Evolutionary conservation across 208 protist species (phyloP), one percentile per base, ranked within the genome.

Genomic region (Acanthamoeba healyi): DNA sequence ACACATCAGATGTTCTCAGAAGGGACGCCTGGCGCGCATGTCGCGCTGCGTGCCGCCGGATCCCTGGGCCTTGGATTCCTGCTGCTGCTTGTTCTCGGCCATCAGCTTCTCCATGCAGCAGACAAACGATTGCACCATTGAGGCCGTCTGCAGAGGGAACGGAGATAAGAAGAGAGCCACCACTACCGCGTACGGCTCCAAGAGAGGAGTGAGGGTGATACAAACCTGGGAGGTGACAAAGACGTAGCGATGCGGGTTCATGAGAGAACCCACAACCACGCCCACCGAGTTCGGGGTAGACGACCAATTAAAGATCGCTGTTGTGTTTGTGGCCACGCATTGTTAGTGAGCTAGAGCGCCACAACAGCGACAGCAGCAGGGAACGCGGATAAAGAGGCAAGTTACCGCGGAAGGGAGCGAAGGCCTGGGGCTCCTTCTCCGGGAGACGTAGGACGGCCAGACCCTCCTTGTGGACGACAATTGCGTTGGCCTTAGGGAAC

Each of bases 221-320:
- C 24, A 17, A 38, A 79, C 70, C 70, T 79, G 70, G 6, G 70
- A 79, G 26, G 70, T 79, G 36, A 12, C 12, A 24, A 79, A 79
- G 70, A 79, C 70, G 19, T 79, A 79, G 70, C 70, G 70, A 10
- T 79, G 70, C 22, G 70, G 70, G 19, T 79, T 79, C 70, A 79
- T 79, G 26, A 79, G 70, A 17, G 70, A 79, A 19, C 70, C 70
- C 29, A 79, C 70, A 19, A 79, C 70, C 2, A 79, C 70, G 32
- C 70, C 70, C 40, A 79, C 70, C 40, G 70, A 79, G 22, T 79
- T 34, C 22, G 14, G 70, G 36, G 19, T 79, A 15, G 34, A 26
- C 17, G 70, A 79, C 70, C 70, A 79, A 36, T 79, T 79, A 36
- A 79, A 79, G 36, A 79, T 79, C 36, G 40, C 70, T 79, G 38